Base-by-base conservation (phyloP, 768 basidiomycete species). In the Boletus sp. region DNA sequence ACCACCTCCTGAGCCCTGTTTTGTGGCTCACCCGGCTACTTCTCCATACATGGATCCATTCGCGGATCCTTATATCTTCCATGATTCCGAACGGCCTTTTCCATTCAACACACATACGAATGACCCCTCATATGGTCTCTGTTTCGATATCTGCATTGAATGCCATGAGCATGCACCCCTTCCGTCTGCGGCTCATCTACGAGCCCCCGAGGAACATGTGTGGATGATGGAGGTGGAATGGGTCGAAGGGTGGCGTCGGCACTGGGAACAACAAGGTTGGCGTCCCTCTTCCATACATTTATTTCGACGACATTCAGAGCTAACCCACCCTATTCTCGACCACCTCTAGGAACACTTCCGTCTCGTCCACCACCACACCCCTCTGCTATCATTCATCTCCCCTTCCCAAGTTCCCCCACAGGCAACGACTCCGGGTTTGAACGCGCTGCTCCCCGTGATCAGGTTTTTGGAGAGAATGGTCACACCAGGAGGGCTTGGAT, bases 371-470 rank as follows among this genome's bases (percentile, higher is more conserved):
- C 90, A 14, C 87, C 88, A 24, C 24, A 24, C 24, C 24, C 24
- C 3, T 24, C 24, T 3, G 24, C 24, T 24, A 24, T 24, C 24
- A 78, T 91, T 10, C 90, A 90, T 65, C 74, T 89, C 8, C 84
- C 87, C 17, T 90, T 90, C 75, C 89, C 90, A 5, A 84, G 82
- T 60, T 85, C 84, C 5, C n/a, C 87, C 85, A 17, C 71, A 78
- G 3, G 87, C 24, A 24, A 24, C 24, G 2, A 24, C 24, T 24
- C 24, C 24, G 24, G 24, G 24, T 24, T 24, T 24, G 24, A 24
- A 24, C 24, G 24, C 24, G 24, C n/a, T n/a, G n/a, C n/a, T n/a
- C n/a, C n/a, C n/a, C 24, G 24, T 24, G 24, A 24, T 24, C 24
- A 24, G 24, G 24, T 24, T 24, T 24, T 24, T 24, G 24, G 24